Evolutionary conservation across 1,284 basidiomycete genomes (phyloP).

Genomic region (Volvariella volvacea): DNA sequence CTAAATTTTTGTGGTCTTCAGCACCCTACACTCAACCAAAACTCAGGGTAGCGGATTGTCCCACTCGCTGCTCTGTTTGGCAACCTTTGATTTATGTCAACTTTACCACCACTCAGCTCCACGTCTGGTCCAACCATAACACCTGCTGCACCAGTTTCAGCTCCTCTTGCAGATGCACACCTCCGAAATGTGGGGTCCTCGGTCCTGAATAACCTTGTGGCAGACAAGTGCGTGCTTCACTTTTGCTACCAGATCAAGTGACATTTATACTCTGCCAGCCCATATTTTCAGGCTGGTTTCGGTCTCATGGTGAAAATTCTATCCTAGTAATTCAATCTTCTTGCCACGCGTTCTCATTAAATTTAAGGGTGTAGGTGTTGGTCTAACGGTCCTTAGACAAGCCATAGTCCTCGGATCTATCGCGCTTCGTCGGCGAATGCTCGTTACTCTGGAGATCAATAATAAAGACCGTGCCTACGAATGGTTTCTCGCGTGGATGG

Average conservation of each 20-base stretch:
- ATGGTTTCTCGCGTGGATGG: conserved; percentile 99
- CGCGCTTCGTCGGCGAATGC: conserved; percentile 81
- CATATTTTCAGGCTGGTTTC: conserved; percentile 94
- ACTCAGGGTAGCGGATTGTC: no score
- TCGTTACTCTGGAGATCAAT: conserved; percentile 94
- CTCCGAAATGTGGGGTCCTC: not conserved
- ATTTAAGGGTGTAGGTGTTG: conserved; percentile 79
- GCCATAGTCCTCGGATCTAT: conserved; percentile 65
- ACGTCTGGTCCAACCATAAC: no score
- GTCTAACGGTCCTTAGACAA: conserved; percentile 68
- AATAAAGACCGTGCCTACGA: conserved; percentile 94
- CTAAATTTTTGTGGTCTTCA: no score
- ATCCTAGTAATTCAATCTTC: conserved; percentile 1
- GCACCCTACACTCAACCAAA: no score
- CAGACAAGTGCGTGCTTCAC: conserved; percentile 42
- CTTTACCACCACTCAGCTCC: no score
- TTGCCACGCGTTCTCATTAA: not conserved
- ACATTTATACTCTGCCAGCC: conserved; percentile 44
- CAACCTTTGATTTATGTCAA: no score
- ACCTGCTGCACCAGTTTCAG: no score
- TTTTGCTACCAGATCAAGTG: no score
- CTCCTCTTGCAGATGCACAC: no score
- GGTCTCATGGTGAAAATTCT: conserved; percentile 76
- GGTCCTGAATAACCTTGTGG: conserved; percentile 22
- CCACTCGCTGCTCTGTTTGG: no score